Evolutionary conservation across 208 protist genomes (phyloP).

Genomic region (Crithidia sp.): DNA sequence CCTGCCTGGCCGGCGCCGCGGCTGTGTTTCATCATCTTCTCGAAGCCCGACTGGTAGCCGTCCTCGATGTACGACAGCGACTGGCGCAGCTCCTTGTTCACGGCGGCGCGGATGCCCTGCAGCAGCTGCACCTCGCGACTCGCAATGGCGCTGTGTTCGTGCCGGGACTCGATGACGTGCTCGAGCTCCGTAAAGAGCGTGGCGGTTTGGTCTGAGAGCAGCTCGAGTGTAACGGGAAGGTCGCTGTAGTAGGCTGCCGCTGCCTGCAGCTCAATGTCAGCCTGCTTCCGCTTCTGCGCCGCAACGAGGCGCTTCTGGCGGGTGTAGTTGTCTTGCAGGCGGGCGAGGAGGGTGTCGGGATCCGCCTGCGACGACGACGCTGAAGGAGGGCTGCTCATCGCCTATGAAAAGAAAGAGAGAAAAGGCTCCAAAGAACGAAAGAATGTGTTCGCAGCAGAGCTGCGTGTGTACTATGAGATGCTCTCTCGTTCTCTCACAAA

Average conservation of each 20-base stretch:
- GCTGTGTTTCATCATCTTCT: constrained; percentile 47
- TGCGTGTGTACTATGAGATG: no score
- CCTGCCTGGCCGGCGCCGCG: constrained; percentile 4
- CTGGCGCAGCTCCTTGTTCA: constrained; percentile 76
- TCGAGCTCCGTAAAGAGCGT: constrained; percentile 73
- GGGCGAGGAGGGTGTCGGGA: constrained; percentile 30
- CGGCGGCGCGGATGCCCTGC: constrained; percentile 52
- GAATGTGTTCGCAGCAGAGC: no score
- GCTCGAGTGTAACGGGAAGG: constrained; percentile 60
- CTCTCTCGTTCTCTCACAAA: no score
- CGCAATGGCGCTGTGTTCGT: background rate
- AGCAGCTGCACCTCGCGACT: constrained; percentile 42
- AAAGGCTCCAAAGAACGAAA: no score
- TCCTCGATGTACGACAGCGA: constrained; percentile 67
- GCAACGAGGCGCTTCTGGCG: constrained; percentile 47
- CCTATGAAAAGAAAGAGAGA: no score
- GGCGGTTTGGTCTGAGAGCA: constrained; percentile 70
- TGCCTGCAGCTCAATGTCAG: constrained; percentile 43
- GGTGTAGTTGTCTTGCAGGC: constrained; percentile 61
- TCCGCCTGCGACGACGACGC: background rate
- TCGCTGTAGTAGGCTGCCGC: constrained; percentile 52
- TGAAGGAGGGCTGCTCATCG: background rate
- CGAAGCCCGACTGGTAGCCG: constrained; percentile 79
- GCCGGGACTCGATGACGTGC: constrained; percentile 10
- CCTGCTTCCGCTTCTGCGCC: constrained; percentile 40